These are phyloP conservation scores for Rhizopus arrhizus DNA, from an alignment of 371 early-diverging fungal species.

Conservation along the genomic window DNA sequence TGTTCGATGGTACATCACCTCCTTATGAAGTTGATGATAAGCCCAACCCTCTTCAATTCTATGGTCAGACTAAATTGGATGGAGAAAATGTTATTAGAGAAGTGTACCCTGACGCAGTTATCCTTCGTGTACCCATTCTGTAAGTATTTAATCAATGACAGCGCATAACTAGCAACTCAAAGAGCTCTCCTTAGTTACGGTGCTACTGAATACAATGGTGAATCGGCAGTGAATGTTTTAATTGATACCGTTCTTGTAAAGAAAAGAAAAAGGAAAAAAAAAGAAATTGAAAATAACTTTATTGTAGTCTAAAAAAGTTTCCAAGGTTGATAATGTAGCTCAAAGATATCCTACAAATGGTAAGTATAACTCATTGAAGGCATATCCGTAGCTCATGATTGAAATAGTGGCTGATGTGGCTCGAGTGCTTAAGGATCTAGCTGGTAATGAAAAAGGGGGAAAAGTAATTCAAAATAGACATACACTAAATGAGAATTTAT, in stretches of 20 bases:
- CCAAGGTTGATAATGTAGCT: conserved; percentile 71
- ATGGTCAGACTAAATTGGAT: conserved; percentile 74
- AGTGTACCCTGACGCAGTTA: conserved; percentile 59
- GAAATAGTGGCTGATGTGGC: conserved; percentile 67
- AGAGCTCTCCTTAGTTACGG: conserved; percentile 58
- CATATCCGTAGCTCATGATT: not conserved
- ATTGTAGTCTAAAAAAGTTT: conserved; percentile 23
- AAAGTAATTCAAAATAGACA: not conserved
- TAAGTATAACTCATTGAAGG: conserved; percentile 24
- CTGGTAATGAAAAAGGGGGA: conserved; percentile 32
- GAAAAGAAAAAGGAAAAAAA: not conserved
- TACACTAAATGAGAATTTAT: not conserved
- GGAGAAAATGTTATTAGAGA: conserved; percentile 72
- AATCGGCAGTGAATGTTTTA: conserved; percentile 79
- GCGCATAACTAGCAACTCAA: not conserved
- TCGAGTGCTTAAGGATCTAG: conserved; percentile 64
- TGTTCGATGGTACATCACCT: conserved; percentile 84
- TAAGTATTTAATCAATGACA: conserved; percentile 23
- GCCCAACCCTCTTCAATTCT: conserved; percentile 82
- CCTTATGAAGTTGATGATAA: conserved; percentile 73
- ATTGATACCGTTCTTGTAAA: conserved; percentile 63
- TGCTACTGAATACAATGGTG: conserved; percentile 61
- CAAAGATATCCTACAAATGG: conserved; percentile 81
- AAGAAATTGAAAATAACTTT: no score
- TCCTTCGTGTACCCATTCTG: conserved; percentile 82